A percentile compares a stretch with the other conserved stretches of the same genome.
Evolutionary conservation across 2,329 filamentous ascomycete species (phyloP).

Genomic region (Blastomyces parvus): DNA sequence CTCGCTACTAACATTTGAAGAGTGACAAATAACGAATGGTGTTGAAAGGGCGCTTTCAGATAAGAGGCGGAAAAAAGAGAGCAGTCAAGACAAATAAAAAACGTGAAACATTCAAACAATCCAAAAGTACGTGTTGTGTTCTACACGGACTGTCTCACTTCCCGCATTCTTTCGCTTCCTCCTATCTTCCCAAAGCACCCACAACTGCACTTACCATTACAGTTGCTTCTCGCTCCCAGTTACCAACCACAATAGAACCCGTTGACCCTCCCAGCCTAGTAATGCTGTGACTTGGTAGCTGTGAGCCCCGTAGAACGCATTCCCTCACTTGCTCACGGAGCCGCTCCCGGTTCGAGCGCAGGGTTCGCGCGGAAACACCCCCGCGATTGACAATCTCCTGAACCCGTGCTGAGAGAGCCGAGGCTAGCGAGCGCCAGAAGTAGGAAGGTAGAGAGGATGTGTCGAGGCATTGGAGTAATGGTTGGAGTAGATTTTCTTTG

Average conservation of each 20-base stretch:
- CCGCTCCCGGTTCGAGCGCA: conserved; percentile 63
- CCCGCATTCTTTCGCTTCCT: not conserved
- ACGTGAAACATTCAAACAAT: not conserved
- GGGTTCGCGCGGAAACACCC: conserved; percentile 70
- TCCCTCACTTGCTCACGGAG: conserved; percentile 71
- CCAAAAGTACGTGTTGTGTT: not conserved
- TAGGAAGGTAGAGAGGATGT: conserved; percentile 79
- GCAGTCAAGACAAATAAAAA: not conserved
- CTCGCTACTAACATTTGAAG: not conserved
- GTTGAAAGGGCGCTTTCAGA: not conserved
- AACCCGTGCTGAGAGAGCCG: conserved; percentile 63
- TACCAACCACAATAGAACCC: conserved; percentile 35
- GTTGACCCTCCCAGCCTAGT: conserved; percentile 34
- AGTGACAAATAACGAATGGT: not conserved
- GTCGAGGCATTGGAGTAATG: conserved; percentile 68
- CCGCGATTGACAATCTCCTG: conserved; percentile 77
- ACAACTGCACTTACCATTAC: conserved; percentile 88
- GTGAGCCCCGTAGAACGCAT: conserved; percentile 70
- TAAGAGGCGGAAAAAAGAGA: not conserved
- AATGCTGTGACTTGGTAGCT: conserved; percentile 50
- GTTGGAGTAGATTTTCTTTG: conserved; percentile 54
- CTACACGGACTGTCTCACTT: not conserved
- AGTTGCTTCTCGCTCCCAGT: conserved; percentile 84
- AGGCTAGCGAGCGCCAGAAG: conserved; percentile 86
- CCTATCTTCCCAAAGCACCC: conserved; percentile 37